phyloP scores from a whole-genome alignment of 495 filamentous ascomycete genomes.

The Lichenothelia convexa region DNA sequence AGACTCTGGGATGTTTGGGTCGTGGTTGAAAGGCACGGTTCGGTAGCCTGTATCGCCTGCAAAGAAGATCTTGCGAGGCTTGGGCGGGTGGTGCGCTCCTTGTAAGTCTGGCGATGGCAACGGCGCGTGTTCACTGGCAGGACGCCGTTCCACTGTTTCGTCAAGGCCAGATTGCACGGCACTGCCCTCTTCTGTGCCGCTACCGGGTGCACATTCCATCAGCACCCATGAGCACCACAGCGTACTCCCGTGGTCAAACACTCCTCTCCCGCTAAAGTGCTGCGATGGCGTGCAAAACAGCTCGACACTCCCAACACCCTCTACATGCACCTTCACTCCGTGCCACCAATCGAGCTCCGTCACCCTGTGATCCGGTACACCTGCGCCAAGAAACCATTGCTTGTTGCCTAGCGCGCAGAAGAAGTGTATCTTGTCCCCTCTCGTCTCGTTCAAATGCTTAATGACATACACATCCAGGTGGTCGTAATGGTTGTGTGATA shows the following conservation, averaged over 20 bases:
- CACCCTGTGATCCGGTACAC: slow-evolving; percentile 23
- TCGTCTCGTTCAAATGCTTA: slow-evolving; percentile 17
- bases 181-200: slow-evolving; percentile 7
- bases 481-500: slow-evolving; percentile 36
- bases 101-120: too few relatives aligned
- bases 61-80: background rate
- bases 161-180: background rate
- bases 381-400: slow-evolving; percentile 20
- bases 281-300: slow-evolving; percentile 27
- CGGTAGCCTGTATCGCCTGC: slow-evolving; percentile 53
- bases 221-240: slow-evolving; percentile 40
- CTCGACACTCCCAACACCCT: slow-evolving; percentile 12
- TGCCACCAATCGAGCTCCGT: slow-evolving; percentile 38
- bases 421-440: slow-evolving; percentile 22
- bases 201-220: too few relatives aligned
- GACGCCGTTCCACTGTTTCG: too few relatives aligned
- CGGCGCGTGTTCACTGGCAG: too few relatives aligned
- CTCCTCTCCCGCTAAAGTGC: slow-evolving; percentile 25
- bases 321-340: slow-evolving; percentile 13
- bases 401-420: slow-evolving; percentile 26
- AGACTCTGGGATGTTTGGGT: too few relatives aligned
- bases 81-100: slow-evolving; percentile 14
- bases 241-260: slow-evolving; percentile 16
- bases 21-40: too few relatives aligned
- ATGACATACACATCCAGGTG: slow-evolving; percentile 30